These are phyloP conservation scores for Skeletonema costatum DNA, from an alignment of 108 stramenopile genomes.

Conservation along the genomic window DNA sequence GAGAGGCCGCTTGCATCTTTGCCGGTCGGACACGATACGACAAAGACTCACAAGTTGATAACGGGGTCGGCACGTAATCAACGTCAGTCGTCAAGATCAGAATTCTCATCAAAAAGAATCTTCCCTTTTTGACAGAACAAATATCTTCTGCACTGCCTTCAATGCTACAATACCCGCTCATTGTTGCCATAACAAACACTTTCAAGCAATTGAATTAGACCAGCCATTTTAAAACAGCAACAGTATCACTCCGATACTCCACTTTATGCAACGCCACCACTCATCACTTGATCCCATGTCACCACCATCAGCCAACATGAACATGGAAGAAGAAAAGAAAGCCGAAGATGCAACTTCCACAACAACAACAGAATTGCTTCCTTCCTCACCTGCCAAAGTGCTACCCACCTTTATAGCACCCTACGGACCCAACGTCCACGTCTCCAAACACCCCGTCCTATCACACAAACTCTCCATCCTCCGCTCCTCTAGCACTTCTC, in stretches of 20 bases:
- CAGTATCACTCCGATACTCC: background rate
- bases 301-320: background rate
- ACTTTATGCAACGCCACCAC: background rate
- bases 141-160: background rate
- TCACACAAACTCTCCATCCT: slow-evolving; percentile 80
- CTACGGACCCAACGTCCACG: slow-evolving; percentile 55
- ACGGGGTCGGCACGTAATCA: background rate
- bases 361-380: background rate
- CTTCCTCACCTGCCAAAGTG: slow-evolving; percentile 25
- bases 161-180: background rate
- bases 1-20: too few relatives aligned
- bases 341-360: background rate
- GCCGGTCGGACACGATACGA: too few relatives aligned
- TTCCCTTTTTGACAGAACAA: background rate
- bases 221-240: background rate
- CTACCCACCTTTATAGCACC: slow-evolving; percentile 36
- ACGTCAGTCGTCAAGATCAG: background rate
- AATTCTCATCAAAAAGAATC: background rate
- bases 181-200: background rate
- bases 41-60: too few relatives aligned
- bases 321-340: slow-evolving; percentile 7
- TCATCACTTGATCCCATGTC: slow-evolving; percentile 15
- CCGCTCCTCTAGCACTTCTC: slow-evolving; percentile 72
- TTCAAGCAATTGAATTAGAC: background rate
- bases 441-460: slow-evolving; percentile 78